Evolutionary conservation across 2,329 filamentous ascomycete species (phyloP).

Genomic region (Cercospora zeina): DNA sequence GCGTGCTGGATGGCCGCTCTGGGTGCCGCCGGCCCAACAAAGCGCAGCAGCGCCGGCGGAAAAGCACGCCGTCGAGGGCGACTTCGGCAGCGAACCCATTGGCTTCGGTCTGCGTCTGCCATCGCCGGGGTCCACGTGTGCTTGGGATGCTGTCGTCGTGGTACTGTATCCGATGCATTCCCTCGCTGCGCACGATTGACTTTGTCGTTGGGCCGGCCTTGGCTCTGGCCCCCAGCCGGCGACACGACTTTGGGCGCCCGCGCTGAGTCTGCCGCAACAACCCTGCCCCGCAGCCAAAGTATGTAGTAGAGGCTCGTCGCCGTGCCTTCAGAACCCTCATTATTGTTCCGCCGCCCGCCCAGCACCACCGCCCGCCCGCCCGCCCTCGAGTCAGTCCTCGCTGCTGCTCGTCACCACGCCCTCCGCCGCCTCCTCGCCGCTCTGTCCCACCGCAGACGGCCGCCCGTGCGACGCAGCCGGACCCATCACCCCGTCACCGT

Average conservation of each 20-base stretch:
- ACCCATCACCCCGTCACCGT: constrained; percentile 2
- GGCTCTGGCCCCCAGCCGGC: too few relatives aligned
- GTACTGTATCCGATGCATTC: constrained; percentile 1
- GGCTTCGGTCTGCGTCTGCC: not conserved
- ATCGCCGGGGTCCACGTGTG: not conserved
- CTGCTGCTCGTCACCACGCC: not conserved
- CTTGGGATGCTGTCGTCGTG: not conserved
- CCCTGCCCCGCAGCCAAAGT: constrained; percentile 3
- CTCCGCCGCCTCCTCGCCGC: not conserved
- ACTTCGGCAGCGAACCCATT: not conserved
- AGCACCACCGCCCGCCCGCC: not conserved
- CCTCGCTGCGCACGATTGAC: not conserved
- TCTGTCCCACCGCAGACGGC: not conserved
- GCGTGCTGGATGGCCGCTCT: not conserved
- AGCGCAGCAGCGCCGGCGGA: not conserved
- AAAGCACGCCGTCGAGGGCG: not conserved
- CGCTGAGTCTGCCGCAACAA: not conserved
- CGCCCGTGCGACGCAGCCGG: not conserved
- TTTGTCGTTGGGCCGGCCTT: not conserved
- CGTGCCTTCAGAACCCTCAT: constrained; percentile 1
- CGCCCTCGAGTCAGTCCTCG: not conserved
- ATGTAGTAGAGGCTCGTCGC: constrained; percentile 5
- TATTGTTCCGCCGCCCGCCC: not conserved
- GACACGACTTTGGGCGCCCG: not conserved
- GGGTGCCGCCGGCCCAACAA: constrained; percentile 5